Conservation (phyloP, 148 eudicot genomes). For the Talinum fruticosum region DNA sequence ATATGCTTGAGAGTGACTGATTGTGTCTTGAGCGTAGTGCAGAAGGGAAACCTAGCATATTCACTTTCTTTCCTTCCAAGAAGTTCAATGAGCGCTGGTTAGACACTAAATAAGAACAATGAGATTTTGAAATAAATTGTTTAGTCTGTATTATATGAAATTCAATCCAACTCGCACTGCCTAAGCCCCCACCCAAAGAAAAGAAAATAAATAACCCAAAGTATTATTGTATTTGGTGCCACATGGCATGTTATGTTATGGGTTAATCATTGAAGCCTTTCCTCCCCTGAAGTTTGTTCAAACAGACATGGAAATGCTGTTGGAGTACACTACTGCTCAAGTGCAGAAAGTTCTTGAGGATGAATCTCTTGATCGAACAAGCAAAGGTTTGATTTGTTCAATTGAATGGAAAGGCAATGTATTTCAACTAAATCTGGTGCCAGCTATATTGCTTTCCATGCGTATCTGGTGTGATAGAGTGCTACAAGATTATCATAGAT, state of each 20-base stretch:
- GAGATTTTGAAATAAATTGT: neutral
- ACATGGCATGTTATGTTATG: neutral
- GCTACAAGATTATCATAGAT: constrained; percentile 73
- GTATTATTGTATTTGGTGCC: neutral
- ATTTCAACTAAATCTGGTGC: constrained; percentile 45
- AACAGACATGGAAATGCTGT: constrained; percentile 58
- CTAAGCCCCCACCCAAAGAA: neutral
- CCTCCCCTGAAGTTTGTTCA: constrained; percentile 56
- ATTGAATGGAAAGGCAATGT: constrained; percentile 41
- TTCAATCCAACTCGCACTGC: neutral
- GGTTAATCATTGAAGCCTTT: neutral
- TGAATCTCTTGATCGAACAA: constrained; percentile 37
- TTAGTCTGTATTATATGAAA: neutral
- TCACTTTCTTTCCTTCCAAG: neutral
- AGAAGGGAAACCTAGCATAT: neutral
- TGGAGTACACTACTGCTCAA: constrained; percentile 55
- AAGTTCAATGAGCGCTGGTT: neutral
- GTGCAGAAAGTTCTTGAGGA: constrained; percentile 48
- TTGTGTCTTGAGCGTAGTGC: neutral
- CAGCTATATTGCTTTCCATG: constrained; percentile 58
- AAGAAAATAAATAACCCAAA: no score
- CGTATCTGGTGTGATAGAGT: constrained; percentile 63
- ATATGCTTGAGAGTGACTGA: neutral
- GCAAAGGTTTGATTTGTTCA: constrained; percentile 43
- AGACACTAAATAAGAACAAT: neutral